Conservation (phyloP, 2,329 filamentous ascomycete species). For the Xylogone sp. region DNA sequence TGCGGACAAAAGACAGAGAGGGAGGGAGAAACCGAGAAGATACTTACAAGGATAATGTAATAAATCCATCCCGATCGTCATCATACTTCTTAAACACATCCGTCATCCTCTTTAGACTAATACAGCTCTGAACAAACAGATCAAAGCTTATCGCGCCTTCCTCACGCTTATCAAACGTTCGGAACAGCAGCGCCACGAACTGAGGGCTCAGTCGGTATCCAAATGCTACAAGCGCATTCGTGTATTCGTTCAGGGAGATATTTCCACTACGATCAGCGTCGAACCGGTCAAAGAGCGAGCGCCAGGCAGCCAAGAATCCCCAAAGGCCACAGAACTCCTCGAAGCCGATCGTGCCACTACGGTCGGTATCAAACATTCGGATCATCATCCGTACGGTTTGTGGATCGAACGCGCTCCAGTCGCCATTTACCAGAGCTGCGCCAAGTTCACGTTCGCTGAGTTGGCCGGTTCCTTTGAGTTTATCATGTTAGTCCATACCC, state of each 20-base stretch:
- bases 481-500: slow-evolving; percentile 3
- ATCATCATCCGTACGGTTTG: slow-evolving; percentile 99
- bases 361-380: slow-evolving; percentile 96
- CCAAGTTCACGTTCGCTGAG: slow-evolving; percentile 84
- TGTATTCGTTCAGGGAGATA: slow-evolving; percentile 84
- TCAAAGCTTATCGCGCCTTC: slow-evolving; percentile 83
- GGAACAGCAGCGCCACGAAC: slow-evolving; percentile 83
- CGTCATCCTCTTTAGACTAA: slow-evolving; percentile 96
- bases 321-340: slow-evolving; percentile 95
- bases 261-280: slow-evolving; percentile 83
- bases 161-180: slow-evolving; percentile 77
- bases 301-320: slow-evolving; percentile 94
- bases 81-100: slow-evolving; percentile 99
- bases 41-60: slow-evolving; percentile 66
- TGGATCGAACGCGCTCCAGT: slow-evolving; percentile 89
- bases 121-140: slow-evolving; percentile 95
- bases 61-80: slow-evolving; percentile 91
- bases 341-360: slow-evolving; percentile 84
- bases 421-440: slow-evolving; percentile 89
- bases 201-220: slow-evolving; percentile 83
- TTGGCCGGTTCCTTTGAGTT: slow-evolving; percentile 64
- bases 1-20: slow-evolving; percentile 2
- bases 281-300: slow-evolving; percentile 91
- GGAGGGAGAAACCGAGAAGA: background rate
- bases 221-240: slow-evolving; percentile 86